Evolutionary conservation across 805 yeast genomes (phyloP), one percentile per base, ranked within the genome.

Genomic region (Metschnikowia baotianmanensis): DNA sequence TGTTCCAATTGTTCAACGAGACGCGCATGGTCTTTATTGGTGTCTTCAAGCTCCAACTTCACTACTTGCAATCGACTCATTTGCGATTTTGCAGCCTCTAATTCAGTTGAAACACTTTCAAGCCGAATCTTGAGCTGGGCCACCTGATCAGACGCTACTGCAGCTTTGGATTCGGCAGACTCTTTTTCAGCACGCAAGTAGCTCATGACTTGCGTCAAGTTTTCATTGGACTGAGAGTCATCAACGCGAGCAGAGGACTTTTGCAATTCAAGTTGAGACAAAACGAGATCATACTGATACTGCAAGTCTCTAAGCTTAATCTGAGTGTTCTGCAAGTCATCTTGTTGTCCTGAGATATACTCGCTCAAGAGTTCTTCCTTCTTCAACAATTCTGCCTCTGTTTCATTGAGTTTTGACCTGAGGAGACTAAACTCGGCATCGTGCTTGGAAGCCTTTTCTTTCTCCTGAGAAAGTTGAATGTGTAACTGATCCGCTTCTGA

Each of bases 111-210:
- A 2, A 73, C 59, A 38, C 68, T 62, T 1, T 69, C 69, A 30
- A 83, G 63, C 27, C 72, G 71, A 43, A 76, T 77, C 46, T 77
- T 72, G 21, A 80, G 61, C 27, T 76, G 66, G 26, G 66, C 69
- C 41, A 73, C 72, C 50, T 85, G 93, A 43, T 79, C 77, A 9
- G 62, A 57, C 17, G 59, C 47, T 8, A 50, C 45, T 1, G 46
- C 16, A 3, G 53, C 64, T 51, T 81, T 84, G 7, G 80, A 73
- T 34, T 79, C 82, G 1, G 81, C 70, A 4, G 82, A 68, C 47
- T 88, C 95, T 53, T 82, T 84, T 50, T 86, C 95, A 46, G 83
- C 78, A 33, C 90, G 81, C 42, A 88, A 65, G 52, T 75, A 81
- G 1, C 71, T 57, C 25, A 88, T 63, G 20, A 87, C 72, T 47